Conservation (phyloP, 2,329 filamentous ascomycete species). For the Penicillium frequentans region DNA sequence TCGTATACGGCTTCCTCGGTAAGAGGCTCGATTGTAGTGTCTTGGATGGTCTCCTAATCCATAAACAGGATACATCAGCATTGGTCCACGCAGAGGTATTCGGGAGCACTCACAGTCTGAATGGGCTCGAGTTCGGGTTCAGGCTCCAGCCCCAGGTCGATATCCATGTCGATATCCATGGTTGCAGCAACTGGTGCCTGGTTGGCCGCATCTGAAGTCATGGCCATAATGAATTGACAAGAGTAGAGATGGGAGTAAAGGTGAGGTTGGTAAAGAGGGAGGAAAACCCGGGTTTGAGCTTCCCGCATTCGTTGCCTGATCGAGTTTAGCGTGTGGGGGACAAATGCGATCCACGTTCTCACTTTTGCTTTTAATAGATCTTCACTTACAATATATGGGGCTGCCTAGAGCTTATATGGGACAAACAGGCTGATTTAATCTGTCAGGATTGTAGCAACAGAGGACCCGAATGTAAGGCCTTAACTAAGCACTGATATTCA, state of each 20-base stretch:
- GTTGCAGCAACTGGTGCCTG: conserved; percentile 23
- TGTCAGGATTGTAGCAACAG: no score
- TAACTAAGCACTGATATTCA: no score
- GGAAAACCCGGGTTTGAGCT: conserved; percentile 13
- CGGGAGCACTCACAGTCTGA: conserved; percentile 28
- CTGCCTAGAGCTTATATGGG: no score
- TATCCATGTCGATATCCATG: conserved; percentile 74
- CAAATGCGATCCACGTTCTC: not conserved
- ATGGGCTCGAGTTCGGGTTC: conserved; percentile 44
- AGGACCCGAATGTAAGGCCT: no score
- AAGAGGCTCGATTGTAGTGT: conserved; percentile 27
- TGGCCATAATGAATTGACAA: not conserved
- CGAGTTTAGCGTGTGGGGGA: conserved; percentile 18
- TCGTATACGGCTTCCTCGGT: conserved; percentile 42
- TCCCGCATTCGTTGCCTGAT: conserved; percentile 12
- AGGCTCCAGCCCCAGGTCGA: conserved; percentile 51
- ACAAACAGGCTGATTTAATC: no score
- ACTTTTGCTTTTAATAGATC: not conserved
- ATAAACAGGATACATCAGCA: conserved; percentile 4
- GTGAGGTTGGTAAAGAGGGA: conserved; percentile 5
- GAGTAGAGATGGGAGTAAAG: not conserved
- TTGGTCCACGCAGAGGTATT: not conserved
- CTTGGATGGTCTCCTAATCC: conserved; percentile 26
- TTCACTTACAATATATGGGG: not conserved
- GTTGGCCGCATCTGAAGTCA: conserved; percentile 6